A percentile compares a stretch with the other conserved stretches of the same genome.
Conservation (phyloP, 768 basidiomycete species). For the Clitopilus hobsonii region DNA sequence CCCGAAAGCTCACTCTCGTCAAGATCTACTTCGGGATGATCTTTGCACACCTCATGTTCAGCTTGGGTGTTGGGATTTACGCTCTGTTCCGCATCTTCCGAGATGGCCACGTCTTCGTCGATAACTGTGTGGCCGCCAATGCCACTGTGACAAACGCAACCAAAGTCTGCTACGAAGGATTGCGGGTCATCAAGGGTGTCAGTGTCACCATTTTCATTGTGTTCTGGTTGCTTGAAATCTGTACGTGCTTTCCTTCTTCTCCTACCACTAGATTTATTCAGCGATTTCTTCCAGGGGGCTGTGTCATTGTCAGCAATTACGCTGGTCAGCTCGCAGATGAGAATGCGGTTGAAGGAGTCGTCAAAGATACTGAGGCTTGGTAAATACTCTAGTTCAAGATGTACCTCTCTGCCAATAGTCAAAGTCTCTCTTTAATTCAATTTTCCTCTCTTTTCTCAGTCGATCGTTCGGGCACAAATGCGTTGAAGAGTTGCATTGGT, state of each 20-base stretch:
- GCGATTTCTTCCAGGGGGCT: slow-evolving; percentile 30
- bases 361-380: slow-evolving; percentile 43
- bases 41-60: slow-evolving; percentile 38
- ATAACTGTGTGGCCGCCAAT: slow-evolving; percentile 24
- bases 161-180: slow-evolving; percentile 32
- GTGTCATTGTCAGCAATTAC: slow-evolving; percentile 42
- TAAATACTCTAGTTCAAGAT: slow-evolving; percentile 13
- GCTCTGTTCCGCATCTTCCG: slow-evolving; percentile 40
- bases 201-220: slow-evolving; percentile 37
- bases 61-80: slow-evolving; percentile 37
- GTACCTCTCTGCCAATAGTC: not conserved
- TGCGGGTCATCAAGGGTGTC: slow-evolving; percentile 35
- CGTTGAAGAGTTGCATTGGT: no score
- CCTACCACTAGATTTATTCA: not conserved
- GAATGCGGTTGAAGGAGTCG: slow-evolving; percentile 27
- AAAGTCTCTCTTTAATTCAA: not conserved
- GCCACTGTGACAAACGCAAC: slow-evolving; percentile 11
- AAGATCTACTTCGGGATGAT: slow-evolving; percentile 38
- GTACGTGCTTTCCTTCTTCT: slow-evolving; percentile 23
- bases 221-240: slow-evolving; percentile 44
- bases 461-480: not conserved
- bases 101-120: slow-evolving; percentile 31
- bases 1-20: slow-evolving; percentile 34
- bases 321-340: slow-evolving; percentile 41
- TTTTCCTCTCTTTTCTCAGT: not conserved